Base-by-base conservation (phyloP, 345 rosid genomes). In the Bruguiera gymnorhiza region DNA sequence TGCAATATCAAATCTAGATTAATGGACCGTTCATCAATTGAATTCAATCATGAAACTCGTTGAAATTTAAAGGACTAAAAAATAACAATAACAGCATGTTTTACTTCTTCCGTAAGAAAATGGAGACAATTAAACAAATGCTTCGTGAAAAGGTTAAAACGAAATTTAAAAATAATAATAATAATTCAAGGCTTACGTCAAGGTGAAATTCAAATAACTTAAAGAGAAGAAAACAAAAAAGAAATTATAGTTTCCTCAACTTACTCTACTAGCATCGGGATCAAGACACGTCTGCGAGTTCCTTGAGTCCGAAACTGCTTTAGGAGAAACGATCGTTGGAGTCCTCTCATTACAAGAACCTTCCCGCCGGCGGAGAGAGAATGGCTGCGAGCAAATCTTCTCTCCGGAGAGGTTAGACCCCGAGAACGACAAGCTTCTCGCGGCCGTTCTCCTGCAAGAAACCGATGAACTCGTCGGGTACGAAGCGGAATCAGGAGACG, bases 261-360 rank as follows among this genome's bases (percentile, higher is more conserved):
- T 84, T 50, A 93, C 98, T 62, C 96, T 85, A 76, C 98, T 93
- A 4, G 98, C 98, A 59, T 93, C 98, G 62, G 98, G 98, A 75
- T 93, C 98, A 70, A 93, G 98, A 70, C 98, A 93, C 3, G 98
- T 93, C 81, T 87, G 97, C 5, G 98, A 87, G 73, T 84, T 91
- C 63, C 70, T 84, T 37, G 98, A 91, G 81, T 93, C 98, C 0
- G 98, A 90, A 51, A 93, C 98, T 0, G 98, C 98, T 48, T 81
- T 84, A 15, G 98, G 98, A 60, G 93, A 85, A 15, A 87, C 88
- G 54, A 86, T 59, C 73, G 48, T 50, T 67, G 90, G 83, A 51
- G 74, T 71, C 67, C 85, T 79, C 62, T 70, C 64, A 29, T 75
- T 46, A 52, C 19, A 6, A 31, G 19, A 62, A 18, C 60, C 11